Base-by-base conservation (phyloP, 2,329 filamentous ascomycete genomes). In the Ophiocordyceps camponoti-saundersi region DNA sequence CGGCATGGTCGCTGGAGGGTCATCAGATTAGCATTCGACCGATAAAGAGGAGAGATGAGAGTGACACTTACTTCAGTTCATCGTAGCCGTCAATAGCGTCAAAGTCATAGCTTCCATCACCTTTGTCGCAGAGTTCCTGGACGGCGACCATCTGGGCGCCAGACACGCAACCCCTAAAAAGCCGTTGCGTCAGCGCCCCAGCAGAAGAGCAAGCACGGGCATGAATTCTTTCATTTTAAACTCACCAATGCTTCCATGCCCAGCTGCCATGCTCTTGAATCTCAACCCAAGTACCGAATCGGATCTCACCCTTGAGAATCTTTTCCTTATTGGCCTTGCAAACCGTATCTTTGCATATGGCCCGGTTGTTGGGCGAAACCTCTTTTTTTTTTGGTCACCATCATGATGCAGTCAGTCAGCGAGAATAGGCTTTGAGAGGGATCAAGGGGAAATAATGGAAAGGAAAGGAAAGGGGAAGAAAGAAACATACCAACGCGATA, bases 231-330 rank as follows among this genome's bases (percentile, higher is more conserved):
- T 26, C 8, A 4, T 5, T 26, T 26, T 15, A 36, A n/a, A 55
- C 73, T 58, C 71, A 93, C 90, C 90, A 95, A 61, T 96, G 90
- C 59, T 82, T 83, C 80, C 83, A 96, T 48, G 68, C 63, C 77
- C 79, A 94, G 57, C 72, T 73, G 41, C 76, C 75, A 57, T 80
- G 72, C 0, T 75, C 72, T 0, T 69, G 56, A 29, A 82, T 73
- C 10, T 73, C 74, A 51, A 94, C 74, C 70, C 81, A 85, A 21
- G 72, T 73, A 41, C 85, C 90, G 46, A 88, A 75, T 47, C 90
- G 82, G 3, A 95, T 66, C 53, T 86, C 78, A 48, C 82, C 86
- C 66, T 94, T 94, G 23, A 57, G 53, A 57, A 94, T 86, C 65
- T 94, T 95, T 57, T 72, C 59, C 1, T 59, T 68, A 2, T 65